Percentiles rank a stretch among this genome's conserved stretches.
phyloP scores from a whole-genome alignment of 2,329 filamentous ascomycete genomes.

The Massarina eburnea region DNA sequence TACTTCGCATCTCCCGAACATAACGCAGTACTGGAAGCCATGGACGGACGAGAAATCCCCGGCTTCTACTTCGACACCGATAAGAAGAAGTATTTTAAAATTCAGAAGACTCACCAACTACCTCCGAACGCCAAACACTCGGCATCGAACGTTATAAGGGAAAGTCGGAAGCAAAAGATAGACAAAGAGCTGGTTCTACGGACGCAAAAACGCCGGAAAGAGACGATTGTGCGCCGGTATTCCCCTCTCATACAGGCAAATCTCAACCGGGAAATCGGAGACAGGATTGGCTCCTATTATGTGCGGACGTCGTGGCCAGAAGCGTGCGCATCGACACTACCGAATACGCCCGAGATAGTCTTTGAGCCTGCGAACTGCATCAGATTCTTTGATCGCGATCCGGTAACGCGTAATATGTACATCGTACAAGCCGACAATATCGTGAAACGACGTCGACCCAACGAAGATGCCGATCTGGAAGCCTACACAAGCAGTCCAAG shows the following conservation, averaged over 20 bases:
- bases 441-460: conserved; percentile 19
- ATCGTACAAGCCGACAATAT: conserved; percentile 25
- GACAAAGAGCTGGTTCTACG: conserved; percentile 12
- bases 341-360: conserved; percentile 7
- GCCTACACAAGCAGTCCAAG: too few relatives aligned
- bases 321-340: conserved; percentile 25
- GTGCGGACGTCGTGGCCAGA: conserved; percentile 25
- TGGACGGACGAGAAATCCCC: conserved; percentile 48
- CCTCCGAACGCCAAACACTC: conserved; percentile 43
- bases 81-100: conserved; percentile 54
- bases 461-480: too few relatives aligned
- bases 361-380: conserved; percentile 10
- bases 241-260: conserved; percentile 17
- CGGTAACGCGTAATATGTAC: conserved; percentile 24
- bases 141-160: conserved; percentile 43
- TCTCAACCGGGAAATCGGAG: conserved; percentile 33
- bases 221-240: conserved; percentile 24
- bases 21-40: too few relatives aligned
- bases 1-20: too few relatives aligned
- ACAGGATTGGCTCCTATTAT: conserved; percentile 18
- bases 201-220: conserved; percentile 17
- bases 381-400: conserved; percentile 33
- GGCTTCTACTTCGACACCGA: conserved; percentile 53
- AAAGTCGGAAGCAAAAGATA: conserved; percentile 27
- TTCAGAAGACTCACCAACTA: conserved; percentile 42